Percentiles rank a stretch among this genome's conserved stretches.
Conservation (phyloP, 2,329 filamentous ascomycete genomes). For the Cytospora leucostoma region DNA sequence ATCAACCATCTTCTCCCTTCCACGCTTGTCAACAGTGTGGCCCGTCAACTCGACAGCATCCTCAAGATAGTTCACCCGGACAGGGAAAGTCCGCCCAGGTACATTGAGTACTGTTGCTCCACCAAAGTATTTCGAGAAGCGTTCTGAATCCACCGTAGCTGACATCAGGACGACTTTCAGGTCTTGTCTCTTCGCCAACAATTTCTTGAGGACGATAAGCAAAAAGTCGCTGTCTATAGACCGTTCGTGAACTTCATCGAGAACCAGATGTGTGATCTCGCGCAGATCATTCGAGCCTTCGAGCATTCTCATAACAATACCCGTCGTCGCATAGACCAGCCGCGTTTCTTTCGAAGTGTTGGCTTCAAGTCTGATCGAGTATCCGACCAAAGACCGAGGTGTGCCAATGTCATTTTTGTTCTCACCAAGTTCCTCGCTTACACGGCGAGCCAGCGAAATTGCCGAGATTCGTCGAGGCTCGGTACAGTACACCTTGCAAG, state of each 20-base stretch:
- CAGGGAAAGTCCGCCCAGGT: constrained; percentile 90
- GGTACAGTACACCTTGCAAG: constrained; percentile 93
- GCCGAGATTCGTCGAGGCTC: constrained; percentile 95
- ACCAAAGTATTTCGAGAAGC: constrained; percentile 85
- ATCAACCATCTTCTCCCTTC: constrained; percentile 58
- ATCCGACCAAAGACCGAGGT: constrained; percentile 81
- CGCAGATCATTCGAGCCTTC: constrained; percentile 83
- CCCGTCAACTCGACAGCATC: constrained; percentile 89
- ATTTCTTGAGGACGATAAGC: constrained; percentile 83
- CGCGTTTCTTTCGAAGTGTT: constrained; percentile 80
- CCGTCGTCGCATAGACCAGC: constrained; percentile 83
- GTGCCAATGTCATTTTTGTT: constrained; percentile 80
- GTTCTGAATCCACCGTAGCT: constrained; percentile 89
- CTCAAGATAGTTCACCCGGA: constrained; percentile 84
- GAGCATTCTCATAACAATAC: constrained; percentile 98
- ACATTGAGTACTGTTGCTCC: constrained; percentile 86
- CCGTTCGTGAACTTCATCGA: constrained; percentile 97
- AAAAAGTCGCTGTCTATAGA: constrained; percentile 97
- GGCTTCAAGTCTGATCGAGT: constrained; percentile 89
- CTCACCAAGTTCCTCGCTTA: constrained; percentile 94
- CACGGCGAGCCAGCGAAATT: constrained; percentile 87
- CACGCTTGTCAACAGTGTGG: constrained; percentile 60
- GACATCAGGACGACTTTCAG: constrained; percentile 97
- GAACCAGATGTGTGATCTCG: constrained; percentile 88
- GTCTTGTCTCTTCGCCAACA: constrained; percentile 75